Percentiles rank a stretch among this genome's conserved stretches.
Evolutionary conservation across 2,329 filamentous ascomycete genomes (phyloP).

Genomic region (Fusarium continuum): DNA sequence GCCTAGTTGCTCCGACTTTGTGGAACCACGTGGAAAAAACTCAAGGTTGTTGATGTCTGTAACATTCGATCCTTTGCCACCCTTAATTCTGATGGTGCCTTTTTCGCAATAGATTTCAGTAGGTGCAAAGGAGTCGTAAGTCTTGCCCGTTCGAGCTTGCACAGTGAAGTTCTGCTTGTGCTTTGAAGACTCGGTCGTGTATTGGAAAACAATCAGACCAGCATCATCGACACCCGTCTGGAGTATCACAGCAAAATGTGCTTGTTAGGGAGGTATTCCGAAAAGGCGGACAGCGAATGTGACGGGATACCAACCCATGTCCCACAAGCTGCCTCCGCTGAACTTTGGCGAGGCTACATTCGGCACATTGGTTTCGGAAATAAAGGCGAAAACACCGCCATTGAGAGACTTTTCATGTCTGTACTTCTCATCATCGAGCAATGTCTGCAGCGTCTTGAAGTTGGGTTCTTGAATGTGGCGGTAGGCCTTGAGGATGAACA

Average conservation of each 20-base stretch:
- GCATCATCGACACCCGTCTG: constrained; percentile 24
- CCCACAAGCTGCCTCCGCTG: constrained; percentile 30
- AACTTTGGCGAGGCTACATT: constrained; percentile 30
- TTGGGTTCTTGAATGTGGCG: constrained; percentile 37
- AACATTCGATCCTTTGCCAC: constrained; percentile 16
- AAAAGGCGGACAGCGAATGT: constrained; percentile 31
- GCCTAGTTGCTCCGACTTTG: constrained; percentile 16
- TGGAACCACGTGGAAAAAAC: constrained; percentile 22
- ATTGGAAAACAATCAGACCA: constrained; percentile 20
- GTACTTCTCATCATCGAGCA: constrained; percentile 27
- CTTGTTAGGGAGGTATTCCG: constrained; percentile 14
- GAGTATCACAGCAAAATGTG: constrained; percentile 13
- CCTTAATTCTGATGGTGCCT: constrained; percentile 26
- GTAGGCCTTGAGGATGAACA: constrained; percentile 28
- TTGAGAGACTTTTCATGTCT: constrained; percentile 19
- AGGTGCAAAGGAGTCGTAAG: constrained; percentile 26
- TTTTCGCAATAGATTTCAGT: constrained; percentile 36
- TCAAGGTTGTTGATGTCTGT: constrained; percentile 25
- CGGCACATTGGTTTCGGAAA: constrained; percentile 19
- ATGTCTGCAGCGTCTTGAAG: constrained; percentile 22
- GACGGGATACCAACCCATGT: constrained; percentile 35
- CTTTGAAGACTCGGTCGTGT: constrained; percentile 17
- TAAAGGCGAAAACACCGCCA: constrained; percentile 21
- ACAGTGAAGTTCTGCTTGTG: constrained; percentile 21
- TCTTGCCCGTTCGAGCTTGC: constrained; percentile 24